Evolutionary conservation across 148 eudicot species (phyloP).

Genomic region (Limonium bicolor): DNA sequence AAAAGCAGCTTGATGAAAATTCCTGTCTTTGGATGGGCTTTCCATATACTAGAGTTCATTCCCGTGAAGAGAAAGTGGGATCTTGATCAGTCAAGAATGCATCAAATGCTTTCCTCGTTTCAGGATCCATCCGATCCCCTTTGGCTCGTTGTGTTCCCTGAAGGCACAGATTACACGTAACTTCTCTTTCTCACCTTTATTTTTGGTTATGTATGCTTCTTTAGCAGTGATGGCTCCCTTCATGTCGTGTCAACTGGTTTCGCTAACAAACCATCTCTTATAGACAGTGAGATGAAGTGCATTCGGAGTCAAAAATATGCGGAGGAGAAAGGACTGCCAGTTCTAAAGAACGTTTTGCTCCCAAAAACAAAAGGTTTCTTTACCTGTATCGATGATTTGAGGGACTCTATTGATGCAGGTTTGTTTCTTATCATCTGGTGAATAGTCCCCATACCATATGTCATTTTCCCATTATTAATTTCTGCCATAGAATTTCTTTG

Average conservation of each 20-base stretch:
- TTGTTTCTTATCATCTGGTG: neutral
- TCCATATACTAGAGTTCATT: slow-evolving; percentile 77
- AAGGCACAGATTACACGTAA: slow-evolving; percentile 99
- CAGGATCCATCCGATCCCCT: slow-evolving; percentile 54
- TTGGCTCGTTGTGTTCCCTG: slow-evolving; percentile 95
- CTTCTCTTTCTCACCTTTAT: slow-evolving; percentile 6
- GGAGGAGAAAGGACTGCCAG: slow-evolving; percentile 62
- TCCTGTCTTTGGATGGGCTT: slow-evolving; percentile 90
- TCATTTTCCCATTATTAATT: too few relatives aligned
- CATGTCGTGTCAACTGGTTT: too few relatives aligned
- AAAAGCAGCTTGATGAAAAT: slow-evolving; percentile 87
- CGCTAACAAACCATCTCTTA: neutral
- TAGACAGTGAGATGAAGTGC: slow-evolving; percentile 68
- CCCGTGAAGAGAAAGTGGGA: slow-evolving; percentile 91
- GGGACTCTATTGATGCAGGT: slow-evolving; percentile 82
- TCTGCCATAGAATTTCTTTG: too few relatives aligned
- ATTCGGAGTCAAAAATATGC: slow-evolving; percentile 64
- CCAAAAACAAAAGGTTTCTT: slow-evolving; percentile 79
- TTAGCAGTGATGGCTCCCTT: too few relatives aligned
- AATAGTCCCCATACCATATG: too few relatives aligned
- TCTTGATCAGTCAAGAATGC: slow-evolving; percentile 48
- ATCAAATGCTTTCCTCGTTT: slow-evolving; percentile 59
- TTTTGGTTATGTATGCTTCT: too few relatives aligned
- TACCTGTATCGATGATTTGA: slow-evolving; percentile 52
- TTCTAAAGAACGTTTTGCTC: slow-evolving; percentile 69